A percentile compares a stretch with the other conserved stretches of the same genome.
These are phyloP conservation scores for Coemansia sp. DNA, from an alignment of 371 early-diverging fungal species.

Conservation along the genomic window DNA sequence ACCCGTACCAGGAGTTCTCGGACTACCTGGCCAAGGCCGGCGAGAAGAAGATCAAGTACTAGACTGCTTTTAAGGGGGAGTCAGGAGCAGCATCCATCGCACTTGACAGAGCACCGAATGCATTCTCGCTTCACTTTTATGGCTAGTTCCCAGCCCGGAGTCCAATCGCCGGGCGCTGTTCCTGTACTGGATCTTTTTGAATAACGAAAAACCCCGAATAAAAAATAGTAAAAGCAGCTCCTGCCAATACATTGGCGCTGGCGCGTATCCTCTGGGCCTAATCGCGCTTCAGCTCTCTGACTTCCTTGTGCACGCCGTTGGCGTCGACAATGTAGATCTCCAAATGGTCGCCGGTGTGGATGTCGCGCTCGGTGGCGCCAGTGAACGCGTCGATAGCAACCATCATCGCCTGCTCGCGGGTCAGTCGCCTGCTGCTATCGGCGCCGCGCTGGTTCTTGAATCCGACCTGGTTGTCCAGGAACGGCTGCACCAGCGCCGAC, in stretches of 20 bases:
- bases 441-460: constrained; percentile 61
- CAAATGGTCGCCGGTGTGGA: constrained; percentile 98
- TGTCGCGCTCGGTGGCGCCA: constrained; percentile 98
- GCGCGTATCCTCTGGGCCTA: constrained; percentile 35
- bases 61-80: constrained; percentile 4
- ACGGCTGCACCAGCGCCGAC: constrained; percentile 93
- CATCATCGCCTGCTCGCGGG: constrained; percentile 62
- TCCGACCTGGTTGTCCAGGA: constrained; percentile 95
- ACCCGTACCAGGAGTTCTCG: constrained; percentile 92
- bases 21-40: constrained; percentile 80
- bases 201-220: constrained; percentile 6
- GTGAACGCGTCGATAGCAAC: constrained; percentile 97
- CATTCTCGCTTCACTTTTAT: too few species aligned
- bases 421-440: constrained; percentile 52
- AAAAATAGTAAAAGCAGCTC: constrained; percentile 9
- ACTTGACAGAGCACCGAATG: neutral
- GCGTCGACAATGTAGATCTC: constrained; percentile 90
- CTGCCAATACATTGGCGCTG: too few species aligned
- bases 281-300: constrained; percentile 76
- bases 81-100: neutral
- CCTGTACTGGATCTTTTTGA: constrained; percentile 1
- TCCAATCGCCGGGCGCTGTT: neutral
- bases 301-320: constrained; percentile 74
- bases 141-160: too few species aligned
- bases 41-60: constrained; percentile 52